These are phyloP conservation scores for Solanum raphanifolium DNA, from an alignment of 257 asterid genomes.

Conservation along the genomic window DNA sequence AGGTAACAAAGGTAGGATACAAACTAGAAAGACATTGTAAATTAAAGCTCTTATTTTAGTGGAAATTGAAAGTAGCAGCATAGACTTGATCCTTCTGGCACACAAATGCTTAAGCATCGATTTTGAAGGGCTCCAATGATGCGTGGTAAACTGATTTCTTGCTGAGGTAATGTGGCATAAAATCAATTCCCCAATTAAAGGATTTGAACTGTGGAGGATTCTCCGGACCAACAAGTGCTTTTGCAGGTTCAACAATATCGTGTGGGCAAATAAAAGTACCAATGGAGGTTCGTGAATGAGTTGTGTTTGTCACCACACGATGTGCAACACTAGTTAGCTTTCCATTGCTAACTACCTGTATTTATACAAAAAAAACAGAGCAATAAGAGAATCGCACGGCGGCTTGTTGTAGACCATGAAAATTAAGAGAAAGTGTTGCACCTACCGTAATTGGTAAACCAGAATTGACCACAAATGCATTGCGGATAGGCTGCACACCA, in stretches of 20 bases:
- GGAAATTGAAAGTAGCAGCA: background rate
- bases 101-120: background rate
- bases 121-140: background rate
- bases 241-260: background rate
- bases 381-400: too few species aligned
- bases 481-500: background rate
- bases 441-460: background rate
- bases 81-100: background rate
- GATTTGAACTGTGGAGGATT: background rate
- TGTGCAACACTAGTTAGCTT: background rate
- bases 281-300: background rate
- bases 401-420: too few species aligned
- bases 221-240: background rate
- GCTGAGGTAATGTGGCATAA: background rate
- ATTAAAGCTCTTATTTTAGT: background rate
- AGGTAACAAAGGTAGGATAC: background rate
- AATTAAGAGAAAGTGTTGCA: too few species aligned
- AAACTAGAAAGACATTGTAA: background rate
- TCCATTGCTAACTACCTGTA: background rate
- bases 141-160: background rate
- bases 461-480: background rate
- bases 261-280: background rate
- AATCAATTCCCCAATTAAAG: background rate
- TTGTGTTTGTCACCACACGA: constrained; percentile 6
- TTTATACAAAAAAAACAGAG: too few species aligned